Percentiles rank a stretch among this genome's conserved stretches.
Conservation (phyloP, 225 moss, liverwort and hornwort genomes). For the Pseudisothecium myosuroides region DNA sequence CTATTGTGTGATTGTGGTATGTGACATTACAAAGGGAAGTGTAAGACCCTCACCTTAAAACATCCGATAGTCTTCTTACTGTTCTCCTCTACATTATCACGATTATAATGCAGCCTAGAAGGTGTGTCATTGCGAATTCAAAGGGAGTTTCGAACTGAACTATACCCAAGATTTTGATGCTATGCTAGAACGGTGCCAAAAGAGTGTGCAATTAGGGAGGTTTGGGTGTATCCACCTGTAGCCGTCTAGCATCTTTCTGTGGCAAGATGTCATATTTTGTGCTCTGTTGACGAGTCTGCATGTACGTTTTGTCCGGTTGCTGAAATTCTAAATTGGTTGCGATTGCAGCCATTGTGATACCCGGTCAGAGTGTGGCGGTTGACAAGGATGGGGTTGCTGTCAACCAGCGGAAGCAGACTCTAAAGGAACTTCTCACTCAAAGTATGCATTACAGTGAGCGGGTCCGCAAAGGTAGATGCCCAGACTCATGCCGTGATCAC, state of each 20-base stretch:
- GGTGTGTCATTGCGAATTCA: neutral
- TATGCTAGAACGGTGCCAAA: neutral
- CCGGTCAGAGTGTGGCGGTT: conserved; percentile 73
- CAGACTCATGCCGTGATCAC: neutral
- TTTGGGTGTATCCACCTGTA: neutral
- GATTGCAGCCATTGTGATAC: conserved; percentile 71
- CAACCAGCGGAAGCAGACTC: conserved; percentile 73
- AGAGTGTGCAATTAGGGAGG: neutral
- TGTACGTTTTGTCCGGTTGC: neutral
- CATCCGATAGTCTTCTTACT: neutral
- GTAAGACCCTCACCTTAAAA: neutral
- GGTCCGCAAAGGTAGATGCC: conserved; percentile 64
- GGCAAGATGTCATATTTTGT: neutral
- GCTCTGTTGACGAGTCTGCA: neutral
- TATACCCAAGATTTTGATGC: neutral
- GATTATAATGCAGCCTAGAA: neutral
- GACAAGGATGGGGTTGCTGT: conserved; percentile 86
- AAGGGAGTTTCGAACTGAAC: neutral
- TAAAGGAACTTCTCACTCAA: conserved; percentile 91
- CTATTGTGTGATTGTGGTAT: neutral
- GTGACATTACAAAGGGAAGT: neutral
- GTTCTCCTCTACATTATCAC: neutral
- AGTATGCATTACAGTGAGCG: conserved; percentile 86
- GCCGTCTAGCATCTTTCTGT: neutral
- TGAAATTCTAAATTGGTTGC: neutral